Conservation (phyloP, 2,329 filamentous ascomycete species). For the Tolypocladium pustulatum region DNA sequence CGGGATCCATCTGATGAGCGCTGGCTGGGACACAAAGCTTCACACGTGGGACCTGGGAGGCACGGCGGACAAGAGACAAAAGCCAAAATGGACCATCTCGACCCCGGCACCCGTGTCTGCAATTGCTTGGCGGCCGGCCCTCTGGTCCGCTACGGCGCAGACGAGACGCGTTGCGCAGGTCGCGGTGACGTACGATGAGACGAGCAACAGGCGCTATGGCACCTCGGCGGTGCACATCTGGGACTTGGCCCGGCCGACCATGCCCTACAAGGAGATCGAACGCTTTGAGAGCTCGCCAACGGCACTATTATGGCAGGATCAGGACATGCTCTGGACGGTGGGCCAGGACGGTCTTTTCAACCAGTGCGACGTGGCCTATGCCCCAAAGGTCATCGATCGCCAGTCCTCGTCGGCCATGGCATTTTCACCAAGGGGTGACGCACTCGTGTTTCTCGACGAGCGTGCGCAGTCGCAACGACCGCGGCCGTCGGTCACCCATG, state of each 20-base stretch:
- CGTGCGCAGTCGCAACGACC: conserved; percentile 32
- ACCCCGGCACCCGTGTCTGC: conserved; percentile 49
- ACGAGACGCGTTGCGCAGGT: conserved; percentile 50
- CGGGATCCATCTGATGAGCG: conserved; percentile 54
- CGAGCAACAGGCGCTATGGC: conserved; percentile 40
- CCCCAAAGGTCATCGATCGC: conserved; percentile 51
- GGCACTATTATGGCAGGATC: conserved; percentile 51
- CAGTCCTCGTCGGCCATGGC: conserved; percentile 50
- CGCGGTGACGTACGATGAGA: conserved; percentile 51
- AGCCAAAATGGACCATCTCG: conserved; percentile 50
- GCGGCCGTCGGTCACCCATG: conserved; percentile 26
- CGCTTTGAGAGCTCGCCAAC: conserved; percentile 47
- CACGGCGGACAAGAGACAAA: conserved; percentile 51
- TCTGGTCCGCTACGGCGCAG: conserved; percentile 55
- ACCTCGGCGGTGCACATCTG: conserved; percentile 53
- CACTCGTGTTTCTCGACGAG: conserved; percentile 52
- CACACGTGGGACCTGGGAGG: conserved; percentile 56
- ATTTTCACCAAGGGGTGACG: conserved; percentile 49
- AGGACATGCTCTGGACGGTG: conserved; percentile 56
- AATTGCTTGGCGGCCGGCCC: conserved; percentile 52
- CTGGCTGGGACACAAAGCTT: conserved; percentile 49
- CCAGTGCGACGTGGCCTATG: conserved; percentile 56
- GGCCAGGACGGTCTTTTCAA: conserved; percentile 51
- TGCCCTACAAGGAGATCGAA: conserved; percentile 57
- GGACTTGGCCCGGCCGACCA: conserved; percentile 56